Evolutionary conservation across 192 early-diverging fungal genomes (phyloP).

Genomic region (Coemansia sp.): DNA sequence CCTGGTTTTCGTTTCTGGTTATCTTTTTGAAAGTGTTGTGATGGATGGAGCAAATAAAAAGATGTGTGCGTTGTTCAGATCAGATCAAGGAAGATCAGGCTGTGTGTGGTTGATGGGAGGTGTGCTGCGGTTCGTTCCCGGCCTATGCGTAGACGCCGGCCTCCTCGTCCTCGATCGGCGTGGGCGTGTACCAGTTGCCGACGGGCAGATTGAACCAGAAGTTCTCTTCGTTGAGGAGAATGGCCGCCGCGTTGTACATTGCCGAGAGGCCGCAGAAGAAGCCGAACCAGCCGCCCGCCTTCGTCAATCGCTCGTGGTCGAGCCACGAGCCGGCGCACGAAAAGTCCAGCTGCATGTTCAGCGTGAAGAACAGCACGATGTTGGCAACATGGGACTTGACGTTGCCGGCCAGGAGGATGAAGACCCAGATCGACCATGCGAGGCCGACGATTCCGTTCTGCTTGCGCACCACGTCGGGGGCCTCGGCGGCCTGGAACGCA

Average conservation of each 20-base stretch:
- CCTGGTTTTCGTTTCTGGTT: too few relatives aligned
- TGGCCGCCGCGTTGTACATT: conserved; percentile 50
- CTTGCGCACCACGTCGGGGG: conserved; percentile 22
- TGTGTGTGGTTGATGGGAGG: too few relatives aligned
- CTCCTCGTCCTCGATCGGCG: conserved; percentile 13
- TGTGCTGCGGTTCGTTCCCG: too few relatives aligned
- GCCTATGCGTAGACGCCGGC: not conserved
- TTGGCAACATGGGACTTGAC: conserved; percentile 48
- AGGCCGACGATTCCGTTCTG: conserved; percentile 37
- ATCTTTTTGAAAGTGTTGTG: too few relatives aligned
- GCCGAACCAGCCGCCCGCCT: conserved; percentile 50
- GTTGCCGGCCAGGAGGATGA: conserved; percentile 47
- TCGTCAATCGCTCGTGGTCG: conserved; percentile 19
- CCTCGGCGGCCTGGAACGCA: conserved; percentile 31
- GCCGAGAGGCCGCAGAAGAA: conserved; percentile 53
- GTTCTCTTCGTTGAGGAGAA: conserved; percentile 51
- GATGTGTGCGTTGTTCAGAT: too few relatives aligned
- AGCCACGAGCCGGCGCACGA: conserved; percentile 37
- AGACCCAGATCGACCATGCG: conserved; percentile 50
- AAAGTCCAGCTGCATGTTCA: conserved; percentile 44
- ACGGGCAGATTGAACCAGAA: conserved; percentile 56
- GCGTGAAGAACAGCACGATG: conserved; percentile 39
- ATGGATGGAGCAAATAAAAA: too few relatives aligned
- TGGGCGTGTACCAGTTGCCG: conserved; percentile 52
- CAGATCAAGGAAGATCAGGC: too few relatives aligned